Evolutionary conservation across 331 rosid species (phyloP).

Genomic region (Stylosanthes scabra): DNA sequence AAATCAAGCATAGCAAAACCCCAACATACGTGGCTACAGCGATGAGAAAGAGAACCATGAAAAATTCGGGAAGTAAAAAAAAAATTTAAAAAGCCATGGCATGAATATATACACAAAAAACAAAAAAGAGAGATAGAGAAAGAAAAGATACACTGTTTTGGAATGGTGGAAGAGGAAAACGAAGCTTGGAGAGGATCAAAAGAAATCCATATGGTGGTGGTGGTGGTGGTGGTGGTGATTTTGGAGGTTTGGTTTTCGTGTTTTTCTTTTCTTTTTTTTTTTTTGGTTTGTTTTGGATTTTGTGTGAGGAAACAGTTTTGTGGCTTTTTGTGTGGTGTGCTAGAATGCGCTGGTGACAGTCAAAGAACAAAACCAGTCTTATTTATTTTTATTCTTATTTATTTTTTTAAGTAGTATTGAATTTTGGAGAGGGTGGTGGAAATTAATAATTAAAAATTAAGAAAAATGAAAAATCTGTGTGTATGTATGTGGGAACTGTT

Average conservation of each 20-base stretch:
- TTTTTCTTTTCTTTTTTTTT: background rate
- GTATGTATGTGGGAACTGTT: background rate
- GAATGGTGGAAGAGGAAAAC: slow-evolving; percentile 14
- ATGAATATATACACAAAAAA: background rate
- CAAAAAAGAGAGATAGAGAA: background rate
- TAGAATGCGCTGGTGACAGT: slow-evolving; percentile 78
- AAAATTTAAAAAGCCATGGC: background rate
- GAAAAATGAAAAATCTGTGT: background rate
- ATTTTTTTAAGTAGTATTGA: background rate
- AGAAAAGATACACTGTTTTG: slow-evolving; percentile 41
- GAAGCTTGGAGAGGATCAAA: slow-evolving; percentile 36
- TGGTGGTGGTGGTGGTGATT: background rate
- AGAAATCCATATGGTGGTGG: slow-evolving; percentile 4
- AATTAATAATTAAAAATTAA: background rate
- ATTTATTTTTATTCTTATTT: background rate
- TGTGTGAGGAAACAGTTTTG: slow-evolving; percentile 41
- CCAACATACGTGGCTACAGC: slow-evolving; percentile 20
- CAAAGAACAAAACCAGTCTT: slow-evolving; percentile 56
- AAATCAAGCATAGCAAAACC: slow-evolving; percentile 16
- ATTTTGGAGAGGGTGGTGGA: background rate
- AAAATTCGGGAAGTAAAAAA: background rate
- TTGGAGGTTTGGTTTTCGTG: background rate
- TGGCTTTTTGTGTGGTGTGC: slow-evolving; percentile 60
- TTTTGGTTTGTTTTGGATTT: slow-evolving; percentile 20
- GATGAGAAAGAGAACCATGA: slow-evolving; percentile 18